Conservation (phyloP, 768 basidiomycete genomes). For the Serpula lacrymans region DNA sequence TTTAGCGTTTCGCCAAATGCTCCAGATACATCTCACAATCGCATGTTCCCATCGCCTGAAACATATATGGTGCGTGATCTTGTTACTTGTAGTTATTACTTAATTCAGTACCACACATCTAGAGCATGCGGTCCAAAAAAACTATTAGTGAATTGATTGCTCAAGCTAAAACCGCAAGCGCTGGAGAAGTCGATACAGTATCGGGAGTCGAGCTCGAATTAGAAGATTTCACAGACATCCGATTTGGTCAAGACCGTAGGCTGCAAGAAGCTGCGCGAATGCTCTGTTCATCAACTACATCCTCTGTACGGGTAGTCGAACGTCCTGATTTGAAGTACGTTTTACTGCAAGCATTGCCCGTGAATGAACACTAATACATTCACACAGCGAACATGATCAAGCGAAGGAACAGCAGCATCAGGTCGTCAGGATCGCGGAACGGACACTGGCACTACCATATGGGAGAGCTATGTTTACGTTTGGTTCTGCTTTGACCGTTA, state of each 20-base stretch:
- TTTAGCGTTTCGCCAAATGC: slow-evolving; percentile 29
- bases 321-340: slow-evolving; percentile 69
- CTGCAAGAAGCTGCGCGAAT: slow-evolving; percentile 90
- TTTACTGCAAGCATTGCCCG: neutral
- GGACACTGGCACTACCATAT: slow-evolving; percentile 86
- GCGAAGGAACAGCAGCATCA: slow-evolving; percentile 81
- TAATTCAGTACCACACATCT: neutral
- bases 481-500: slow-evolving; percentile 72
- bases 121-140: neutral
- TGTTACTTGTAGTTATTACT: neutral
- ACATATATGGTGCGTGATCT: slow-evolving; percentile 25
- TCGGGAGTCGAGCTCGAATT: slow-evolving; percentile 72
- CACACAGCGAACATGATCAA: slow-evolving; percentile 78
- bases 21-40: slow-evolving; percentile 25
- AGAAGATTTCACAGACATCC: slow-evolving; percentile 74
- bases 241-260: slow-evolving; percentile 88
- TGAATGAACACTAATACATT: slow-evolving; percentile 2
- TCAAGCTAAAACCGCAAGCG: slow-evolving; percentile 46
- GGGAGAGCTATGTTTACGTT: slow-evolving; percentile 93
- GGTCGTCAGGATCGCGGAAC: slow-evolving; percentile 75
- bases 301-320: slow-evolving; percentile 63
- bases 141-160: slow-evolving; percentile 51
- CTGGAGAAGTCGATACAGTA: slow-evolving; percentile 53
- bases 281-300: slow-evolving; percentile 74
- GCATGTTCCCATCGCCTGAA: slow-evolving; percentile 27